These are phyloP conservation scores for Echeveria elegans DNA, from an alignment of 164 flowering plant species.

Conservation along the genomic window DNA sequence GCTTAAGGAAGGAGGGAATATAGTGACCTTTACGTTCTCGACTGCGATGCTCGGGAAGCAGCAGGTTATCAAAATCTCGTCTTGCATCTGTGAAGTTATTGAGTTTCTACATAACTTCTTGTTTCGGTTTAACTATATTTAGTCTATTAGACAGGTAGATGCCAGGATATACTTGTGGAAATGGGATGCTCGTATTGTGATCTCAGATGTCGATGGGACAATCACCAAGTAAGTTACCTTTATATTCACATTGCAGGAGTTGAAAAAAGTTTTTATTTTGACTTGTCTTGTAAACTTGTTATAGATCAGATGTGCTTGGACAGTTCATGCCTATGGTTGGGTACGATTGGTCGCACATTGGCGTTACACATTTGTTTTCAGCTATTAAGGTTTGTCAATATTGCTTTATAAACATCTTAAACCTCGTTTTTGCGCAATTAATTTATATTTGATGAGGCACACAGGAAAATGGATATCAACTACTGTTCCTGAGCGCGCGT, in stretches of 20 bases:
- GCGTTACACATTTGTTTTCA: conserved; percentile 89
- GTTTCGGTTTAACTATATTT: background rate
- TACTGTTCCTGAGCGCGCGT: conserved; percentile 96
- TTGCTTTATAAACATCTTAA: conserved; percentile 4
- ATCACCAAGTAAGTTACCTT: conserved; percentile 64
- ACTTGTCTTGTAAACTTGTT: background rate
- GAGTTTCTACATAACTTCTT: background rate
- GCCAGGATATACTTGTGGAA: conserved; percentile 93
- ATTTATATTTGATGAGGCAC: background rate
- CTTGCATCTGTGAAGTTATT: background rate
- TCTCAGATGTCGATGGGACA: conserved; percentile 98
- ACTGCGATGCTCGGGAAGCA: conserved; percentile 90
- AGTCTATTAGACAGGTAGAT: conserved; percentile 57
- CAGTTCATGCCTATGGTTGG: conserved; percentile 99
- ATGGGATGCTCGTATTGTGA: conserved; percentile 84
- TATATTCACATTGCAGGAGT: background rate
- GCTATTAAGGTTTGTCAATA: conserved; percentile 74
- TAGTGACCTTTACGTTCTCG: conserved; percentile 71
- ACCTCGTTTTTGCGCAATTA: background rate
- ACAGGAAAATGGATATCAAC: conserved; percentile 92
- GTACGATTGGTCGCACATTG: conserved; percentile 90
- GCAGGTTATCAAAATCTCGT: conserved; percentile 41
- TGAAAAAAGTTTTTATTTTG: background rate
- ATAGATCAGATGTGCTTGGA: conserved; percentile 96
- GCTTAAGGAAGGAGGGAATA: conserved; percentile 75